These are phyloP conservation scores for Pistacia integerrima DNA, from an alignment of 345 rosid species.

Conservation along the genomic window DNA sequence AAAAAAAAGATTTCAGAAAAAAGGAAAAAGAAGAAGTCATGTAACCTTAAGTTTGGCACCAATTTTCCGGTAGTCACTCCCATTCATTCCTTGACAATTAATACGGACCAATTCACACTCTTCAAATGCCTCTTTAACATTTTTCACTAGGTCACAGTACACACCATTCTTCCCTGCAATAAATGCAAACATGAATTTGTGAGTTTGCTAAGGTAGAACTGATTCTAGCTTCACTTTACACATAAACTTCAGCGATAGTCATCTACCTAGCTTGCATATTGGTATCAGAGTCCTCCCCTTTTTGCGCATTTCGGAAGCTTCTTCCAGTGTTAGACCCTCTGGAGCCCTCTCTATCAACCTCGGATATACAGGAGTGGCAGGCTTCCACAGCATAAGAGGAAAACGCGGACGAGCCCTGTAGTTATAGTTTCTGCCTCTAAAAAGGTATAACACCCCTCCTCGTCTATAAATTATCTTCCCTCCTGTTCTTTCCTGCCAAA, in stretches of 20 bases:
- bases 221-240: background rate
- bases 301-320: constrained; percentile 77
- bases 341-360: constrained; percentile 69
- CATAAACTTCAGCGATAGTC: background rate
- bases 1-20: background rate
- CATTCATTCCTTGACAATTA: constrained; percentile 75
- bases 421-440: constrained; percentile 93
- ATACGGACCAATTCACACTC: constrained; percentile 86
- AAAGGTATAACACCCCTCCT: constrained; percentile 78
- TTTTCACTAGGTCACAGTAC: constrained; percentile 59
- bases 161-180: constrained; percentile 84
- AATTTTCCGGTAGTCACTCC: constrained; percentile 75
- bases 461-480: constrained; percentile 80
- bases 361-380: constrained; percentile 77
- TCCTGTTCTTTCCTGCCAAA: constrained; percentile 80
- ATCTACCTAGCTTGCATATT: constrained; percentile 77
- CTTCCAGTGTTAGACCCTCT: constrained; percentile 66
- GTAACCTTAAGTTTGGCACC: constrained; percentile 92
- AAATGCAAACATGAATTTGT: constrained; percentile 7
- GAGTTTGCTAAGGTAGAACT: constrained; percentile 8
- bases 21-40: background rate
- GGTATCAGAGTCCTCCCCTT: constrained; percentile 76
- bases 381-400: constrained; percentile 98
- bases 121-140: constrained; percentile 88
- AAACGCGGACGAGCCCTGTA: constrained; percentile 72